Conservation (phyloP, 345 rosid species). For the Brassica cretica region DNA sequence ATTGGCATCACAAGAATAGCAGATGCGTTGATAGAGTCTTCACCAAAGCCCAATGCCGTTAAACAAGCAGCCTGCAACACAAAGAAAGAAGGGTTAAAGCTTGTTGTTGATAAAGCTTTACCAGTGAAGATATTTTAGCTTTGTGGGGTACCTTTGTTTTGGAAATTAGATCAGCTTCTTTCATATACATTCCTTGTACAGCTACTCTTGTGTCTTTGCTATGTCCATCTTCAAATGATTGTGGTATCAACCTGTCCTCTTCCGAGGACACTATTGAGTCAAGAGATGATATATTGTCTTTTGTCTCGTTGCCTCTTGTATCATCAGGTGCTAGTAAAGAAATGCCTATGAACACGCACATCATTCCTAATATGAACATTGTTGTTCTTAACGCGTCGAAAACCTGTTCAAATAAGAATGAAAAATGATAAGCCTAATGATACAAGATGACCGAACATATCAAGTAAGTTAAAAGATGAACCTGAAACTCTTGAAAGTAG, state of each 20-base stretch:
- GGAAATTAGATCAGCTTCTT: slow-evolving; percentile 53
- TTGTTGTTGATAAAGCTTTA: slow-evolving; percentile 1
- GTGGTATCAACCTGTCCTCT: slow-evolving; percentile 59
- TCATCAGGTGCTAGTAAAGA: slow-evolving; percentile 96
- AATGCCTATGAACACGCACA: slow-evolving; percentile 83
- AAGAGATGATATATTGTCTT: slow-evolving; percentile 59
- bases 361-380: slow-evolving; percentile 92
- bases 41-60: slow-evolving; percentile 73
- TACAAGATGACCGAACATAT: slow-evolving; percentile 1
- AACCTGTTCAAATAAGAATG: slow-evolving; percentile 51
- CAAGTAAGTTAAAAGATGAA: slow-evolving; percentile 31
- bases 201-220: slow-evolving; percentile 61
- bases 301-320: slow-evolving; percentile 71
- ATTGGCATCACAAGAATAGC: slow-evolving; percentile 96
- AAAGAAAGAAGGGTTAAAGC: neutral
- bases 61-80: slow-evolving; percentile 70
- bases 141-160: slow-evolving; percentile 69
- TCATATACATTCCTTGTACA: slow-evolving; percentile 56
- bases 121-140: neutral
- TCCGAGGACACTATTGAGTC: slow-evolving; percentile 64
- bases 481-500: slow-evolving; percentile 99
- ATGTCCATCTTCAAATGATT: slow-evolving; percentile 52
- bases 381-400: slow-evolving; percentile 85
- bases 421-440: neutral
- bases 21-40: slow-evolving; percentile 90